phyloP scores from a whole-genome alignment of 352 stramenopile species.

The Pythium biforme region DNA sequence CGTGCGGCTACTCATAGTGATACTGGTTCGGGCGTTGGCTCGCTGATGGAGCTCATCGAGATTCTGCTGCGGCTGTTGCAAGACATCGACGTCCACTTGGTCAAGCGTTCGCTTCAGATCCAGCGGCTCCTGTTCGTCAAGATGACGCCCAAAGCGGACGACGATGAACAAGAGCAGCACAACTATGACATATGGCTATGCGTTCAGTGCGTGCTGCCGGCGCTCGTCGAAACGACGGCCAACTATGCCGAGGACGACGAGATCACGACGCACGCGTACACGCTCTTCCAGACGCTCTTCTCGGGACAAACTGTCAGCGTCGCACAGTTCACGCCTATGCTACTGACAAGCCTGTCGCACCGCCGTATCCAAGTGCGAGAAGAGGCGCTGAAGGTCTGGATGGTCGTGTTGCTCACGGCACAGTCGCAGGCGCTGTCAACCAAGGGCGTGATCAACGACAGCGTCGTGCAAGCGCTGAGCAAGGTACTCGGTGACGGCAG shows the following conservation, averaged over 20 bases:
- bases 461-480: slow-evolving; percentile 38
- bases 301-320: slow-evolving; percentile 12
- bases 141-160: slow-evolving; percentile 23
- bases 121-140: slow-evolving; percentile 53
- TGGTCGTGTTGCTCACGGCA: slow-evolving; percentile 40
- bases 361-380: slow-evolving; percentile 59
- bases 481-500: slow-evolving; percentile 52
- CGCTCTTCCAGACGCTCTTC: slow-evolving; percentile 22
- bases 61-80: slow-evolving; percentile 53
- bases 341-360: slow-evolving; percentile 45
- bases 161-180: not conserved
- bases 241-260: slow-evolving; percentile 59
- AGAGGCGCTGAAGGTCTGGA: slow-evolving; percentile 59
- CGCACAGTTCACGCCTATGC: slow-evolving; percentile 22
- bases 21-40: not conserved
- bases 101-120: slow-evolving; percentile 68
- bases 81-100: slow-evolving; percentile 62
- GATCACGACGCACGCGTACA: slow-evolving; percentile 30
- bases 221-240: slow-evolving; percentile 52
- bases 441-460: slow-evolving; percentile 13
- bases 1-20: not conserved
- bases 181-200: slow-evolving; percentile 17
- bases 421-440: slow-evolving; percentile 25
- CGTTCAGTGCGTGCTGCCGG: slow-evolving; percentile 44
- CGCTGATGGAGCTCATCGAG: slow-evolving; percentile 37